Conservation (phyloP, 2,329 filamentous ascomycete genomes). For the Trichophyton benhamiae region DNA sequence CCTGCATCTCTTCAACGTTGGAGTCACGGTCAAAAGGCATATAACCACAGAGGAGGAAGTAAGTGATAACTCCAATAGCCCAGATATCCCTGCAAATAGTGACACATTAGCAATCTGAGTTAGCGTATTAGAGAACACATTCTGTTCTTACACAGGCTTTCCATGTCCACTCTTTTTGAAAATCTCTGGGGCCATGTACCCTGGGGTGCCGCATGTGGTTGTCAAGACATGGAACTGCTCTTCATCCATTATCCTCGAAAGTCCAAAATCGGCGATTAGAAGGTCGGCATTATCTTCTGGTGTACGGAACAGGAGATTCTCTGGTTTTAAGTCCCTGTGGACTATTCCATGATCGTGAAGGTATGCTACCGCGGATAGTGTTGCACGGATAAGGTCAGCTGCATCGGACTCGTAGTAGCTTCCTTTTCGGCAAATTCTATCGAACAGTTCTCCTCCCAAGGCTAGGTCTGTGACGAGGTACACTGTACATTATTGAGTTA, state of each 20-base stretch:
- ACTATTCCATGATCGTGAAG: constrained; percentile 98
- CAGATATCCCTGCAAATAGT: constrained; percentile 59
- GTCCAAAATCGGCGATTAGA: constrained; percentile 90
- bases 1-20: constrained; percentile 98
- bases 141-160: constrained; percentile 62
- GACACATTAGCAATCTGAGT: background rate
- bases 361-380: constrained; percentile 93
- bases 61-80: constrained; percentile 97
- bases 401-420: constrained; percentile 98
- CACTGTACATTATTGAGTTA: constrained; percentile 36
- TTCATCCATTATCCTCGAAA: constrained; percentile 97
- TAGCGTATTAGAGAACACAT: background rate
- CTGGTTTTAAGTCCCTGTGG: constrained; percentile 92
- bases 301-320: constrained; percentile 91
- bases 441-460: constrained; percentile 90
- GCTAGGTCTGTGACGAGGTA: constrained; percentile 97
- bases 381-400: constrained; percentile 85
- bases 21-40: constrained; percentile 95
- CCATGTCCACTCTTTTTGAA: constrained; percentile 98
- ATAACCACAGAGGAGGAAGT: constrained; percentile 95
- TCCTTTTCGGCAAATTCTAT: constrained; percentile 96
- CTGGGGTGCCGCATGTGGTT: constrained; percentile 92
- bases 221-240: constrained; percentile 96
- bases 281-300: constrained; percentile 96
- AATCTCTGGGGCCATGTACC: constrained; percentile 98